Percentiles rank a stretch among this genome's conserved stretches.
These are phyloP conservation scores for Boletus pseudo-olivaceus DNA, from an alignment of 768 basidiomycete species.

Conservation along the genomic window DNA sequence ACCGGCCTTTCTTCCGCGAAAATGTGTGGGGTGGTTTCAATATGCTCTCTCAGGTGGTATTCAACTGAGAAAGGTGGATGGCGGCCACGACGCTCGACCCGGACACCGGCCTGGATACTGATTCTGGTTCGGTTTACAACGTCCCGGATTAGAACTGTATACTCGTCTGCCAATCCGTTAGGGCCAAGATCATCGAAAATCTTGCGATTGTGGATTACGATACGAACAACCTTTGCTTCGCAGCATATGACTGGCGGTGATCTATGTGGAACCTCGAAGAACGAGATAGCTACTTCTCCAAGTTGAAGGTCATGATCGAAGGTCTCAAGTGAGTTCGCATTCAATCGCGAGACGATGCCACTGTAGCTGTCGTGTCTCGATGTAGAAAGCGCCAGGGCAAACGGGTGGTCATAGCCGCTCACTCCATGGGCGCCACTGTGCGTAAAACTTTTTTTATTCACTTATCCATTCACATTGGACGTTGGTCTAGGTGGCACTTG, in stretches of 20 bases:
- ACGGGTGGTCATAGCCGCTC: slow-evolving; percentile 80
- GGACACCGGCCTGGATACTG: slow-evolving; percentile 90
- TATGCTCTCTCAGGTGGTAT: slow-evolving; percentile 80
- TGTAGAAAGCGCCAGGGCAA: slow-evolving; percentile 62
- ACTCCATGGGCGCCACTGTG: slow-evolving; percentile 85
- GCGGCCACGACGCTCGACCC: slow-evolving; percentile 87
- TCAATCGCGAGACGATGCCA: background rate
- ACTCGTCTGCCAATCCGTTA: slow-evolving; percentile 21
- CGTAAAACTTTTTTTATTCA: slow-evolving; percentile 20
- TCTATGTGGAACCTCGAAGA: slow-evolving; percentile 90
- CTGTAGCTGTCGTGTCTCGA: background rate
- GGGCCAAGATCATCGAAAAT: slow-evolving; percentile 93
- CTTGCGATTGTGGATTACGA: slow-evolving; percentile 92
- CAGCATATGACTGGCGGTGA: slow-evolving; percentile 88
- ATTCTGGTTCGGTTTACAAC: slow-evolving; percentile 64
- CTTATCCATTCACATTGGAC: slow-evolving; percentile 33
- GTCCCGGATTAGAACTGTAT: background rate
- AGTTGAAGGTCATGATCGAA: slow-evolving; percentile 78
- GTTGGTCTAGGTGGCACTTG: slow-evolving; percentile 45
- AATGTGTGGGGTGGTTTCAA: slow-evolving; percentile 76
- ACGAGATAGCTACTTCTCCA: slow-evolving; percentile 86
- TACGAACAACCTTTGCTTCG: slow-evolving; percentile 79
- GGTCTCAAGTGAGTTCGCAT: slow-evolving; percentile 54
- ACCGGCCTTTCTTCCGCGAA: slow-evolving; percentile 68
- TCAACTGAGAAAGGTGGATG: slow-evolving; percentile 89